Conservation (phyloP, 108 stramenopile species). For the Schizochytrium sp. region DNA sequence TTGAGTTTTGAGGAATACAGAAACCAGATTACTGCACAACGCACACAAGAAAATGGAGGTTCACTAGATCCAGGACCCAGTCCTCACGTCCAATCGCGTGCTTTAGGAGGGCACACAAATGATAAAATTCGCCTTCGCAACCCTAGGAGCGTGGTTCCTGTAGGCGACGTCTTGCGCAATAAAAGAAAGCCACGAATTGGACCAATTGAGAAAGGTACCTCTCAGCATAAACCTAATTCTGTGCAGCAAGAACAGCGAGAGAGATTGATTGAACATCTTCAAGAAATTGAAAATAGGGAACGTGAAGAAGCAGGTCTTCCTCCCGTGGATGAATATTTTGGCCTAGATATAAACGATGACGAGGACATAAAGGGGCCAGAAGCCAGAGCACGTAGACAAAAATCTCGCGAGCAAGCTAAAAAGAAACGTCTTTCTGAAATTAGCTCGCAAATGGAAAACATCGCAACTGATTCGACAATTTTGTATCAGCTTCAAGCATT, state of each 20-base stretch:
- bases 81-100: background rate
- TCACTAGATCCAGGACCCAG: background rate
- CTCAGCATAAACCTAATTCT: background rate
- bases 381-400: background rate
- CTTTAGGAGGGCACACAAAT: background rate
- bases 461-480: background rate
- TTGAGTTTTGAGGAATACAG: slow-evolving; percentile 38
- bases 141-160: background rate
- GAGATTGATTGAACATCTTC: background rate
- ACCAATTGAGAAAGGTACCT: background rate
- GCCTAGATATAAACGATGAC: background rate
- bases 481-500: background rate
- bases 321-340: background rate
- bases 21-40: background rate
- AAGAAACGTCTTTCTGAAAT: background rate
- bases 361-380: background rate
- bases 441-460: too few relatives aligned
- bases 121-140: background rate
- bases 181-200: background rate
- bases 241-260: background rate
- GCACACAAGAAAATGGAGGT: background rate
- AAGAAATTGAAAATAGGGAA: background rate
- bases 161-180: background rate
- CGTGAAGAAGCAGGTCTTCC: slow-evolving; percentile 15
- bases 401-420: background rate